These are phyloP conservation scores for Solanum aculeatissimum DNA, from an alignment of 305 asterid genomes.

Conservation along the genomic window DNA sequence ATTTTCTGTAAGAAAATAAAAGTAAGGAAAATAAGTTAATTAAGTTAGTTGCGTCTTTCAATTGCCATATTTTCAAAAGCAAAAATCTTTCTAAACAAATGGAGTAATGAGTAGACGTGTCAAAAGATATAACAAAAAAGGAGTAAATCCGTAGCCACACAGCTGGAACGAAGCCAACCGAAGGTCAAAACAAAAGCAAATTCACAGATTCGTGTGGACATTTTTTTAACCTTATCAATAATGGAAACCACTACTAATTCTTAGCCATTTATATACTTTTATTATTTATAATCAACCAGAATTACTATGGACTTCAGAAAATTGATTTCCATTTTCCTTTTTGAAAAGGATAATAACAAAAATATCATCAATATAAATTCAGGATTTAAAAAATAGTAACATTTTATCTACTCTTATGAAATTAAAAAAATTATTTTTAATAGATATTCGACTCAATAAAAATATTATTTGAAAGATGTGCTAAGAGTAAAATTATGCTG, in stretches of 20 bases:
- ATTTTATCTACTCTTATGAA: neutral
- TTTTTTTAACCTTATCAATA: neutral
- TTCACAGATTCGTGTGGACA: neutral
- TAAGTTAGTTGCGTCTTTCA: too few relatives aligned
- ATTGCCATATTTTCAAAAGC: neutral
- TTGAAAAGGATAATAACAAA: neutral
- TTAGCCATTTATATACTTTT: neutral
- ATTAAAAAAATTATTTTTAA: neutral
- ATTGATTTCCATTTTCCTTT: neutral
- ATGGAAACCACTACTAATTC: neutral
- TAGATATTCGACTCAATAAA: neutral
- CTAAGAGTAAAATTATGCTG: neutral
- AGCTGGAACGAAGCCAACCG: neutral
- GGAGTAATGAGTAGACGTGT: neutral
- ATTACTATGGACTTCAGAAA: neutral
- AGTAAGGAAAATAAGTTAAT: too few relatives aligned
- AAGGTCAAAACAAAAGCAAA: neutral
- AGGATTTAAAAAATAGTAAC: neutral
- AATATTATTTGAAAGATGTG: neutral
- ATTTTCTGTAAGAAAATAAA: too few relatives aligned
- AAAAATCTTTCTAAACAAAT: neutral
- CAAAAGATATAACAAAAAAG: neutral
- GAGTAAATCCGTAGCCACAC: neutral
- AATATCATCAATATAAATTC: neutral
- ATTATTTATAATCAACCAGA: neutral